These are phyloP conservation scores for Apiospora koreana DNA, from an alignment of 2,329 filamentous ascomycete genomes.

Conservation along the genomic window DNA sequence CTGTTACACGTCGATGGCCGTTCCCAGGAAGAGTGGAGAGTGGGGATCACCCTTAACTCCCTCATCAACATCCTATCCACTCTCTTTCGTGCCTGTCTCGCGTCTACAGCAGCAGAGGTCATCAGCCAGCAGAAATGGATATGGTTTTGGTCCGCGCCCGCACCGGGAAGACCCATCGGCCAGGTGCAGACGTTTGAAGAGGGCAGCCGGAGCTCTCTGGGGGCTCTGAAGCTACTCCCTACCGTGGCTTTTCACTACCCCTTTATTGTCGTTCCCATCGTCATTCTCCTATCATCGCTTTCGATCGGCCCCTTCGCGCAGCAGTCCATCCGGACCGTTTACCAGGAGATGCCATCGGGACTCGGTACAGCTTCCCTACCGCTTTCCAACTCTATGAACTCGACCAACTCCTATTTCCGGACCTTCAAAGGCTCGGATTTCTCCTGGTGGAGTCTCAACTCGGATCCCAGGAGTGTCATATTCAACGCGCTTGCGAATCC, in stretches of 20 bases:
- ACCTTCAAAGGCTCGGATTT: not conserved
- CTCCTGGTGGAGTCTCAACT: not conserved
- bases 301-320: not conserved
- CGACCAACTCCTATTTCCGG: not conserved
- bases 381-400: not conserved
- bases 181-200: not conserved
- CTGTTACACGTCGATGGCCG: not conserved
- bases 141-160: not conserved
- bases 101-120: not conserved
- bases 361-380: not conserved
- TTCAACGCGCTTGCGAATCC: not conserved
- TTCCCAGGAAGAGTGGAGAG: not conserved
- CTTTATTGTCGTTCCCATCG: not conserved
- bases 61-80: not conserved
- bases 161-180: not conserved
- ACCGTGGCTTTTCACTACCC: not conserved
- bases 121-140: constrained; percentile 10
- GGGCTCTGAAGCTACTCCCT: not conserved
- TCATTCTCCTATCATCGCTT: not conserved
- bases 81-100: not conserved
- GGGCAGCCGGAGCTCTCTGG: not conserved
- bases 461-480: not conserved
- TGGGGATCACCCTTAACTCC: not conserved
- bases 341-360: not conserved
- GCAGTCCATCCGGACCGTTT: not conserved